Evolutionary conservation across 2,329 filamentous ascomycete genomes (phyloP), one percentile per base, ranked within the genome.

Genomic region (Fusarium coicis): DNA sequence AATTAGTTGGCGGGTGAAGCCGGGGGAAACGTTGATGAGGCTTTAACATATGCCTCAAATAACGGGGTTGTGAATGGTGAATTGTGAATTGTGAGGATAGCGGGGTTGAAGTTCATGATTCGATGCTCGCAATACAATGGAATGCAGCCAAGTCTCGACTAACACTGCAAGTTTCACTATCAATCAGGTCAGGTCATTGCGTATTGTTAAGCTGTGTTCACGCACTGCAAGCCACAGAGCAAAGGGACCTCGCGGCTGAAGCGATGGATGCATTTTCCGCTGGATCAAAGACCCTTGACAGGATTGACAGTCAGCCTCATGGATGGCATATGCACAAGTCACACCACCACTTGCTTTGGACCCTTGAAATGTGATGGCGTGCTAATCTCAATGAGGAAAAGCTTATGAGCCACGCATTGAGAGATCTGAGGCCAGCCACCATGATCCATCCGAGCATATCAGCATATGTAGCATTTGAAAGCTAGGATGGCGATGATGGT

Each of bases 391-490:
- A 77, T 34, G 57, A 28, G 63, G 76, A 65, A 65, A 78, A 72
- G 75, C 68, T 63, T 49, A 60, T 61, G 74, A 71, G 73, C 66
- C 64, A 74, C 55, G 40, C 70, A 70, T 70, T 47, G 65, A 53
- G 54, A 76, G 74, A 78, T 78, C 75, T 78, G 65, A 74, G 69
- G 68, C 68, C 64, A 61, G 68, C 70, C 64, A 78, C 74, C 66
- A 21, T 54, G 50, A 52, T 52, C 50, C 34, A 76, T 63, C 66
- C 62, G 64, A 76, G 68, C 64, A 57, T 36, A 36, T 26, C 26
- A 26, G 26, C 26, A 26, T 2, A 43, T 26, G 23, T 44, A 46
- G 37, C 44, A 57, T 55, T 46, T 37, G 53, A 64, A 54, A 66
- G 55, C 55, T 23, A 52, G 39, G 47, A 65, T 47, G 47, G 23